These are phyloP conservation scores for Colletotrichum sp. DNA, from an alignment of 2,329 filamentous ascomycete species.

Conservation along the genomic window DNA sequence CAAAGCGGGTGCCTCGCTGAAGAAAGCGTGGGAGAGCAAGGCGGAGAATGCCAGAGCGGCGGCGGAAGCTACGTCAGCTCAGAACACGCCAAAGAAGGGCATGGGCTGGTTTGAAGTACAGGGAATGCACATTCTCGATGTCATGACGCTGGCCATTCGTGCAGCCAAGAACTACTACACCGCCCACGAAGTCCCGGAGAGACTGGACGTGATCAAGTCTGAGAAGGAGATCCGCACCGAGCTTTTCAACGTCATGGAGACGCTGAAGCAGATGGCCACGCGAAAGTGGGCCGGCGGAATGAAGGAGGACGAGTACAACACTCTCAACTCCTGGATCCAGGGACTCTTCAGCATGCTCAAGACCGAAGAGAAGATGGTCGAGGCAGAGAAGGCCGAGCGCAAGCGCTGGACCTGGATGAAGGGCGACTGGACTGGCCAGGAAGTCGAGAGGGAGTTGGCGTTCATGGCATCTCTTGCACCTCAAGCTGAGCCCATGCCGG, in stretches of 20 bases:
- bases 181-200: slow-evolving; percentile 84
- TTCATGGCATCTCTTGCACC: slow-evolving; percentile 81
- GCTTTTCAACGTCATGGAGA: slow-evolving; percentile 84
- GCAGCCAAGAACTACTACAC: slow-evolving; percentile 98
- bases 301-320: slow-evolving; percentile 76
- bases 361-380: slow-evolving; percentile 79
- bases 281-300: slow-evolving; percentile 87
- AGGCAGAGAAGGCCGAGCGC: slow-evolving; percentile 72
- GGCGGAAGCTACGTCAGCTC: background rate
- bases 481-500: slow-evolving; percentile 65
- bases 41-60: background rate
- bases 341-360: slow-evolving; percentile 79
- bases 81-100: slow-evolving; percentile 33
- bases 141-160: slow-evolving; percentile 92
- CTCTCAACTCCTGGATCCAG: slow-evolving; percentile 79
- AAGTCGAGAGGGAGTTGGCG: slow-evolving; percentile 79
- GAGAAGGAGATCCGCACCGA: slow-evolving; percentile 87
- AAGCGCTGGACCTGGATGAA: slow-evolving; percentile 81
- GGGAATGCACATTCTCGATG: slow-evolving; percentile 89
- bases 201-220: slow-evolving; percentile 84
- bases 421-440: slow-evolving; percentile 76
- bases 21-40: slow-evolving; percentile 56
- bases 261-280: slow-evolving; percentile 88
- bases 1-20: slow-evolving; percentile 71
- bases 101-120: slow-evolving; percentile 86